Conservation (phyloP, 169 alveolate species). For the Plasmodium yoelii region DNA sequence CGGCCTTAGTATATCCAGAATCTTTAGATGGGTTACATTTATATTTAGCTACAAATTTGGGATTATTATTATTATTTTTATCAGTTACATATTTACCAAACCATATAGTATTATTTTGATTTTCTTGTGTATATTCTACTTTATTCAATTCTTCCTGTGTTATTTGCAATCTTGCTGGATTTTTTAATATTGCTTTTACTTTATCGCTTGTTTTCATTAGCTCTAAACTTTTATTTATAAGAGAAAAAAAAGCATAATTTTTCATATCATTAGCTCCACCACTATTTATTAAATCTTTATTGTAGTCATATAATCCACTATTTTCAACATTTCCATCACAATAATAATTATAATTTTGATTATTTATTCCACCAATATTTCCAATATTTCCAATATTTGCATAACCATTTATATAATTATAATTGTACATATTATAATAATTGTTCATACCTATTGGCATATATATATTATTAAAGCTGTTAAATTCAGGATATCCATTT, state of each 20-base stretch:
- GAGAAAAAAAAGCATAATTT: constrained; percentile 21
- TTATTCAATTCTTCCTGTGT: constrained; percentile 63
- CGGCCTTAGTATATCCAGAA: constrained; percentile 98
- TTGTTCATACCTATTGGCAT: constrained; percentile 1
- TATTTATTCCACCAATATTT: background rate
- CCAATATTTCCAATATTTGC: too few relatives aligned
- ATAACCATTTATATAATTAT: background rate
- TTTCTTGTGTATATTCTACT: constrained; percentile 90
- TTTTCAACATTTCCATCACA: background rate
- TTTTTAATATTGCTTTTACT: constrained; percentile 45
- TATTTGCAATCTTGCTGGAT: constrained; percentile 60
- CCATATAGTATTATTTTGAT: constrained; percentile 99
- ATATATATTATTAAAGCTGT: background rate
- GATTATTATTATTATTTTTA: constrained; percentile 89
- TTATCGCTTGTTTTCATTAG: constrained; percentile 66
- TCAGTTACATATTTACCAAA: constrained; percentile 97
- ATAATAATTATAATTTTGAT: constrained; percentile 12
- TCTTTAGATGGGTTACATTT: constrained; percentile 94
- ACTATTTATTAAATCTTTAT: background rate
- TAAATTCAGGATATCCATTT: background rate
- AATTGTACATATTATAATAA: constrained; percentile 35
- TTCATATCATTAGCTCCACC: background rate
- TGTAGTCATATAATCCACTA: background rate
- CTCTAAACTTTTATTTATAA: constrained; percentile 32
- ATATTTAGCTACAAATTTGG: constrained; percentile 90